These are phyloP conservation scores for Backusella psychrophila DNA, from an alignment of 192 early-diverging fungal genomes.

Conservation along the genomic window DNA sequence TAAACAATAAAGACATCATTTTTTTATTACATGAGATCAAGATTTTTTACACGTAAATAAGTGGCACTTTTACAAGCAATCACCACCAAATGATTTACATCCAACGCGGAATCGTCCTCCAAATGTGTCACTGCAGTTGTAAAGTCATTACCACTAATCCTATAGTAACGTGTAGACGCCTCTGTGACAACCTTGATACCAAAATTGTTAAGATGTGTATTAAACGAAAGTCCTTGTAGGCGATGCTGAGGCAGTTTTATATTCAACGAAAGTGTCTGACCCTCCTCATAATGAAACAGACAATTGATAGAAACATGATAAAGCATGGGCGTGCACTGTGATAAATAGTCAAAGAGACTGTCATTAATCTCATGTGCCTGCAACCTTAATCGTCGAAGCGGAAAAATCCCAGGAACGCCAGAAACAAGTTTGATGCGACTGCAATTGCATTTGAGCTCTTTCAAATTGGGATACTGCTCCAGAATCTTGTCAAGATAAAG, in stretches of 20 bases:
- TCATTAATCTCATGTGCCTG: not conserved
- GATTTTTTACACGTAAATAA: not conserved
- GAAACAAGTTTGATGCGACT: not conserved
- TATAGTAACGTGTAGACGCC: not conserved
- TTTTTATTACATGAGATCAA: not conserved
- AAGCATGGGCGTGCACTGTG: not conserved
- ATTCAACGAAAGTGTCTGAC: not conserved
- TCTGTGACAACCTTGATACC: not conserved
- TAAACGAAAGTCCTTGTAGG: not conserved
- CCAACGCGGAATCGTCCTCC: not conserved
- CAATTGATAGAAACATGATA: not conserved
- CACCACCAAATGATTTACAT: not conserved
- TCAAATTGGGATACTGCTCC: not conserved
- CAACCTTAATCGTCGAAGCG: not conserved
- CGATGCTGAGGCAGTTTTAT: not conserved
- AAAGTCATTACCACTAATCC: not conserved
- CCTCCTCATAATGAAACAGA: not conserved
- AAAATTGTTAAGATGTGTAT: not conserved
- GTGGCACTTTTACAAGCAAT: not conserved
- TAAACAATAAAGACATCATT: not conserved
- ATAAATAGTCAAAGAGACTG: not conserved
- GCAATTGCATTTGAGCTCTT: not conserved
- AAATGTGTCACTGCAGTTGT: not conserved
- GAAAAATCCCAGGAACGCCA: not conserved
- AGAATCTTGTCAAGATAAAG: not conserved